Conservation (phyloP, 495 filamentous ascomycete genomes). For the Penicillium alfredii region DNA sequence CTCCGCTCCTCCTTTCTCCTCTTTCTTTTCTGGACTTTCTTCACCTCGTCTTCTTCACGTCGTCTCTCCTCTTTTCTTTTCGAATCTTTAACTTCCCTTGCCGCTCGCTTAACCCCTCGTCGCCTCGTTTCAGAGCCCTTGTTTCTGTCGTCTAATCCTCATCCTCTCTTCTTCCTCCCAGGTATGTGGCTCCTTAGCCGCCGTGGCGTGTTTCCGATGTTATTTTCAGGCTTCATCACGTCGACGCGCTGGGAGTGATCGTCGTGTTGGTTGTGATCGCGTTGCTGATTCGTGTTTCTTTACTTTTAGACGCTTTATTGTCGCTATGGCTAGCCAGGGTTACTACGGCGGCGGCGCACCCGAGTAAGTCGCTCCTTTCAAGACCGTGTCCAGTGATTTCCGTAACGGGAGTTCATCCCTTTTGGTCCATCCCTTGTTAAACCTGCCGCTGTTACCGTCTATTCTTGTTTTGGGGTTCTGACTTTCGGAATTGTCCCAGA, state of each 20-base stretch:
- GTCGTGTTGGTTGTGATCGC: neutral
- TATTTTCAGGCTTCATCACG: neutral
- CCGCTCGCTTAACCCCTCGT: too few species aligned
- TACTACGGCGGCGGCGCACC: slow-evolving; percentile 33
- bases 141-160: too few species aligned
- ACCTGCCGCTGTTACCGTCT: slow-evolving; percentile 6
- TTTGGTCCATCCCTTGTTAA: neutral
- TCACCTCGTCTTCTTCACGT: slow-evolving; percentile 1
- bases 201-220: neutral
- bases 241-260: neutral
- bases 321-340: slow-evolving; percentile 42
- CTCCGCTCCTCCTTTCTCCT: slow-evolving; percentile 20
- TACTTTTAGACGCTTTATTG: slow-evolving; percentile 1
- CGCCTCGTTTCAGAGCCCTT: too few species aligned
- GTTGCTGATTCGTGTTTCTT: slow-evolving; percentile 5
- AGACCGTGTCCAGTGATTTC: too few species aligned
- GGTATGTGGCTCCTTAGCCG: neutral
- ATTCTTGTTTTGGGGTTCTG: too few species aligned
- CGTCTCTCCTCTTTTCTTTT: slow-evolving; percentile 4
- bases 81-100: too few species aligned
- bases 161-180: slow-evolving; percentile 1
- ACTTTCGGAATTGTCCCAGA: too few species aligned
- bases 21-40: slow-evolving; percentile 2
- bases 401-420: too few species aligned
- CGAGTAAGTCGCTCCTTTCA: neutral